A percentile compares a stretch with the other conserved stretches of the same genome.
Evolutionary conservation across 768 basidiomycete genomes (phyloP).

Genomic region (Dendrothele bispora): DNA sequence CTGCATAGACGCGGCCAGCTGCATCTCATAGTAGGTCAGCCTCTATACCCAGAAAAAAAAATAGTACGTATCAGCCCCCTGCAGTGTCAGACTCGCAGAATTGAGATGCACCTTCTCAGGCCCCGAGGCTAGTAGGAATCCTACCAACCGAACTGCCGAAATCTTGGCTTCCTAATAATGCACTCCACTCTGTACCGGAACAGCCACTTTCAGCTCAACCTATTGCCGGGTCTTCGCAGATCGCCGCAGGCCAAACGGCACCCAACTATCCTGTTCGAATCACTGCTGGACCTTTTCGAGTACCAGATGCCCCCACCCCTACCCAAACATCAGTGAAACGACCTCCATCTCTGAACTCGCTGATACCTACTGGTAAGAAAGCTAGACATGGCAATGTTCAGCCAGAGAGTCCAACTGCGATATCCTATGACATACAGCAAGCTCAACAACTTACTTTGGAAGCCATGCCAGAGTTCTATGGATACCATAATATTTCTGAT

Average conservation of each 20-base stretch:
- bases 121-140: not conserved
- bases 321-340: conserved; percentile 43
- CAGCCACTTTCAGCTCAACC: too few relatives aligned
- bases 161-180: too few relatives aligned
- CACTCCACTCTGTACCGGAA: too few relatives aligned
- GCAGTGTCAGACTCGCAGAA: conserved; percentile 8
- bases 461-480: conserved; percentile 31
- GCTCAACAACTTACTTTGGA: conserved; percentile 23
- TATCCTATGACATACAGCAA: conserved; percentile 11
- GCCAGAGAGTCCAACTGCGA: conserved; percentile 3
- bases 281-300: too few relatives aligned
- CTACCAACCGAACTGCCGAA: not conserved
- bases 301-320: too few relatives aligned
- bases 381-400: conserved; percentile 12
- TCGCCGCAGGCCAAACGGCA: too few relatives aligned
- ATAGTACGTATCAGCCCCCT: not conserved
- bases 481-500: conserved; percentile 33
- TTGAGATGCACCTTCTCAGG: not conserved
- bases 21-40: conserved; percentile 61
- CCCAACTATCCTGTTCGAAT: too few relatives aligned
- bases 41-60: conserved; percentile 57
- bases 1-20: conserved; percentile 56
- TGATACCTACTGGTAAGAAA: too few relatives aligned
- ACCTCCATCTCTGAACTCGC: conserved; percentile 44
- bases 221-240: too few relatives aligned